Conservation (phyloP, 192 early-diverging fungal genomes). For the Coemansia sp. region DNA sequence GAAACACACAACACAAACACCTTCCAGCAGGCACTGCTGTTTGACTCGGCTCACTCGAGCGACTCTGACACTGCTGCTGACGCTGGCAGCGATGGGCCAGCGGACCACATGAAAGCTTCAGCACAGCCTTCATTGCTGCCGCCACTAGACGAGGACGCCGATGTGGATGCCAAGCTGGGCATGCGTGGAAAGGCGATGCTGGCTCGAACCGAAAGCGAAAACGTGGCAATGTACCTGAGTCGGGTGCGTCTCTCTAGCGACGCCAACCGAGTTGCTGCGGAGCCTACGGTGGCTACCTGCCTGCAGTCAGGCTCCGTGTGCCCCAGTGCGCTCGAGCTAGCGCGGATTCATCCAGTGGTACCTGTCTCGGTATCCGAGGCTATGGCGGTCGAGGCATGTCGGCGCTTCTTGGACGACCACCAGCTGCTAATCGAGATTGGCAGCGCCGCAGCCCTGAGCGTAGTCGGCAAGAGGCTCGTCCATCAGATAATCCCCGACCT, state of each 20-base stretch:
- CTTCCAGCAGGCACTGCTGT: conserved; percentile 63
- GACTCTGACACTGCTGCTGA: conserved; percentile 1
- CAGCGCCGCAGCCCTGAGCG: conserved; percentile 61
- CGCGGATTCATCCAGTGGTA: conserved; percentile 22
- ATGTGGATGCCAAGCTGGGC: conserved; percentile 22
- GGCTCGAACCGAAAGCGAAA: conserved; percentile 13
- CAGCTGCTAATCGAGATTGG: conserved; percentile 59
- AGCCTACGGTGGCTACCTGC: conserved; percentile 54
- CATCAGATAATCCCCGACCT: conserved; percentile 63
- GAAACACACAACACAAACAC: conserved; percentile 74
- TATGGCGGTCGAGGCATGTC: conserved; percentile 58
- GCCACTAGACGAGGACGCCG: conserved; percentile 59
- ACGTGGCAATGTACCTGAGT: background rate
- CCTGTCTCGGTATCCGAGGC: conserved; percentile 24
- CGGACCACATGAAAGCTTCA: conserved; percentile 17
- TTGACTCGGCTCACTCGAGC: conserved; percentile 35
- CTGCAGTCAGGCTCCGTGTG: conserved; percentile 42
- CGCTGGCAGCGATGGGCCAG: conserved; percentile 1
- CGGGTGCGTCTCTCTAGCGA: conserved; percentile 8
- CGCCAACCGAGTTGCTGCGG: conserved; percentile 3
- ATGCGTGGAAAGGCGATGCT: background rate
- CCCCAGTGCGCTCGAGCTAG: conserved; percentile 21
- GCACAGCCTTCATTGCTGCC: conserved; percentile 55
- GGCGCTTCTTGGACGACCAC: conserved; percentile 32
- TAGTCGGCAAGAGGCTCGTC: conserved; percentile 61